Evolutionary conservation across 2,329 filamentous ascomycete species (phyloP).

Genomic region (Aspergillus jensenii): DNA sequence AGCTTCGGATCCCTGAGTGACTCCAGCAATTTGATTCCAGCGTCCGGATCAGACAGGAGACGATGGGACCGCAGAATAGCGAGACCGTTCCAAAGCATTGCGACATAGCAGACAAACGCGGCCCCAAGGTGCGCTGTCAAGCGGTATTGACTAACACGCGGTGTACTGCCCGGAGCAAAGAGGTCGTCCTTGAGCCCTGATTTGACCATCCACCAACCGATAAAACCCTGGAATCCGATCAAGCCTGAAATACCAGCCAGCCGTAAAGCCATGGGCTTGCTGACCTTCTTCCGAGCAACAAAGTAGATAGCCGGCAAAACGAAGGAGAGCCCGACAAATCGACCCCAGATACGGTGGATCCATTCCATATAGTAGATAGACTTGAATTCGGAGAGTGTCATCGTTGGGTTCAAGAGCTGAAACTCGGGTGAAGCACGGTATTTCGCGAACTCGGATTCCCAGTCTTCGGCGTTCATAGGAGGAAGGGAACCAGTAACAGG

Average conservation of each 20-base stretch:
- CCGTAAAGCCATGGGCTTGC: slow-evolving; percentile 71
- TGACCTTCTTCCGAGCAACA: slow-evolving; percentile 75
- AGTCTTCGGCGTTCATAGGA: slow-evolving; percentile 74
- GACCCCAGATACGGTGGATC: slow-evolving; percentile 91
- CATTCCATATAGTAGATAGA: slow-evolving; percentile 99
- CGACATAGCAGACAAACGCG: slow-evolving; percentile 88
- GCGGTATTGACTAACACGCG: slow-evolving; percentile 91
- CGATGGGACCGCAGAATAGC: slow-evolving; percentile 75
- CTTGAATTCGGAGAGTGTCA: slow-evolving; percentile 93
- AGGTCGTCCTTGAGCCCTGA: slow-evolving; percentile 93
- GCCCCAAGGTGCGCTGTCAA: slow-evolving; percentile 85
- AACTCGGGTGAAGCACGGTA: slow-evolving; percentile 94
- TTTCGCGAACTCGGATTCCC: slow-evolving; percentile 90
- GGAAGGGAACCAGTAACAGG: slow-evolving; percentile 91
- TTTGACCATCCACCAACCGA: slow-evolving; percentile 99
- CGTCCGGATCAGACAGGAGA: slow-evolving; percentile 66
- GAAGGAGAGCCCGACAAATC: slow-evolving; percentile 86
- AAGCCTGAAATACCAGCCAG: slow-evolving; percentile 80
- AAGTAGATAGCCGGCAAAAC: slow-evolving; percentile 87
- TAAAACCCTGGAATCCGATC: slow-evolving; percentile 91
- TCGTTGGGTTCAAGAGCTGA: slow-evolving; percentile 84
- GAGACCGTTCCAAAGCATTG: slow-evolving; percentile 90
- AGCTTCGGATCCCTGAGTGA: slow-evolving; percentile 68
- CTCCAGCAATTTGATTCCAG: slow-evolving; percentile 60
- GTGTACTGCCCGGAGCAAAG: slow-evolving; percentile 85